Evolutionary conservation across 768 basidiomycete genomes (phyloP).

Genomic region (Aureoboletus auriporus): DNA sequence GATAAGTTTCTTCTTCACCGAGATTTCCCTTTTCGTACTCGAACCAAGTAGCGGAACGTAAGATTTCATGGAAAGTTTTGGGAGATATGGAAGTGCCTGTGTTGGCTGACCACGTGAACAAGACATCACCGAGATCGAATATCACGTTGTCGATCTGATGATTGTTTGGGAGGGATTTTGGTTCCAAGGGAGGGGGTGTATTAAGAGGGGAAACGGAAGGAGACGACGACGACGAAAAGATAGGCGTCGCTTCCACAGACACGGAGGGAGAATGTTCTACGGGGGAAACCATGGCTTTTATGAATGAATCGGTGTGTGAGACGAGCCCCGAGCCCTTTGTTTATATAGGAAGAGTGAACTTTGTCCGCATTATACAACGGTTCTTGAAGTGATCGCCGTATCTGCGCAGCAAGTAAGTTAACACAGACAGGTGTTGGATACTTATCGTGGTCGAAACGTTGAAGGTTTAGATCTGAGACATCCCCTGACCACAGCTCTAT

Average conservation of each 20-base stretch:
- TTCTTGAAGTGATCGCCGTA: no score
- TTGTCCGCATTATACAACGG: no score
- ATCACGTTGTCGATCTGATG: slow-evolving; percentile 19
- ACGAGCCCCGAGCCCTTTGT: no score
- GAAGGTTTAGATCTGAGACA: no score
- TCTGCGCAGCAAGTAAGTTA: no score
- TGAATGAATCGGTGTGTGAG: no score
- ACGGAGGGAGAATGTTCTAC: not conserved
- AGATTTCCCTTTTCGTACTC: slow-evolving; percentile 22
- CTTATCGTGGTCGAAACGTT: no score
- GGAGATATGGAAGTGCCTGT: slow-evolving; percentile 12
- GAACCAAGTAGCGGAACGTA: slow-evolving; percentile 18
- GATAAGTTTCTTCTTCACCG: slow-evolving; percentile 7
- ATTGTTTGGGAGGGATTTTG: slow-evolving; percentile 5
- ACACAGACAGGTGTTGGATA: no score
- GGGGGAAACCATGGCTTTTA: slow-evolving; percentile 1
- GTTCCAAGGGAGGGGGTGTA: slow-evolving; percentile 1
- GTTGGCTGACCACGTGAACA: slow-evolving; percentile 21
- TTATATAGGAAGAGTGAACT: no score
- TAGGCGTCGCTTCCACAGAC: not conserved
- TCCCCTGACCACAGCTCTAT: no score
- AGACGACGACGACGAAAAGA: not conserved
- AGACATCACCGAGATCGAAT: slow-evolving; percentile 20
- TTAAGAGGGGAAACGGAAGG: slow-evolving; percentile 1
- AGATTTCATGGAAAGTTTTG: slow-evolving; percentile 5